A percentile compares a stretch with the other conserved stretches of the same genome.
phyloP scores from a whole-genome alignment of 371 early-diverging fungal genomes.

The Zychaea mexicana region DNA sequence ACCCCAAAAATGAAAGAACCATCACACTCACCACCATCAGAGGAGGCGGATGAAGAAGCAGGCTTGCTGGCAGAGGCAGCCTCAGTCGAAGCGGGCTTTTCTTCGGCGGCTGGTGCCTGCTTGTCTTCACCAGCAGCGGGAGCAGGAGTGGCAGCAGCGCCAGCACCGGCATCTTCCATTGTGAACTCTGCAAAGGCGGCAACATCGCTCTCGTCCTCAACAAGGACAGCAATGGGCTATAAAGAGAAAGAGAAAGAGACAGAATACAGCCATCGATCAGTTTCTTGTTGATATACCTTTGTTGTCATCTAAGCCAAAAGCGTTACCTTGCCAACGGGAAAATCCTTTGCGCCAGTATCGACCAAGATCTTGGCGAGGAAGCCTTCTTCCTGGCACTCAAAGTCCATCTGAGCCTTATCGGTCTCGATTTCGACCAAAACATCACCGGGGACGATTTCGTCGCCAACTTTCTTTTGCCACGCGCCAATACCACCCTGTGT shows the following conservation, averaged over 20 bases:
- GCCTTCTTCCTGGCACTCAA: slow-evolving; percentile 99
- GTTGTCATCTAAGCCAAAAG: too few relatives aligned
- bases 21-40: slow-evolving; percentile 43
- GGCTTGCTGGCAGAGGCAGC: slow-evolving; percentile 37
- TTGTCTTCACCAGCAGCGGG: slow-evolving; percentile 32
- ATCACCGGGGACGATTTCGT: slow-evolving; percentile 92
- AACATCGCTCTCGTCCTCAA: slow-evolving; percentile 88
- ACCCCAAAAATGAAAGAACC: neutral
- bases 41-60: slow-evolving; percentile 40
- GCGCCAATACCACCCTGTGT: slow-evolving; percentile 94
- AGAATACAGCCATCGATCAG: slow-evolving; percentile 53
- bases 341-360: slow-evolving; percentile 86
- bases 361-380: slow-evolving; percentile 93
- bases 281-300: too few relatives aligned
- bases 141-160: slow-evolving; percentile 41
- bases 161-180: slow-evolving; percentile 52
- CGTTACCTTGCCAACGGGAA: slow-evolving; percentile 68
- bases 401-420: slow-evolving; percentile 99
- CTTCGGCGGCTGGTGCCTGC: slow-evolving; percentile 16
- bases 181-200: slow-evolving; percentile 85
- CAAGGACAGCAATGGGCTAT: slow-evolving; percentile 91
- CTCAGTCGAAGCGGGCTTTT: slow-evolving; percentile 28
- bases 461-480: slow-evolving; percentile 97
- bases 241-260: neutral
- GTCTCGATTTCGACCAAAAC: slow-evolving; percentile 98